Evolutionary conservation across 768 basidiomycete species (phyloP).

Genomic region (Russula compacta): DNA sequence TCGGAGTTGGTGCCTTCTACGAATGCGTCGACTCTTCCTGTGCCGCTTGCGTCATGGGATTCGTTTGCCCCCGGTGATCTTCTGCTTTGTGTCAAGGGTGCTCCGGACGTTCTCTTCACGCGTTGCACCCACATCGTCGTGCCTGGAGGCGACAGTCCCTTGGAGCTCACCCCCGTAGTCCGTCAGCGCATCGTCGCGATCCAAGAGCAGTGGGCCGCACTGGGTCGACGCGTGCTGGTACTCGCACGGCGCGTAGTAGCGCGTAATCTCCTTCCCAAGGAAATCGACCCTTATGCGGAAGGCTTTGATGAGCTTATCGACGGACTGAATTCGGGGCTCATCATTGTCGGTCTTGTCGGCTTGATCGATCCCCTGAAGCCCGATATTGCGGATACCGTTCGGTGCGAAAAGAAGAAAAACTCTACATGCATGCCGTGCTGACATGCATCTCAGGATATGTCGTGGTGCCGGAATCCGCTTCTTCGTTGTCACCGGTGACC

Average conservation of each 20-base stretch:
- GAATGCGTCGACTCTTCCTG: slow-evolving; percentile 1
- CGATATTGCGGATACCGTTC: slow-evolving; percentile 46
- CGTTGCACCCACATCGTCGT: slow-evolving; percentile 34
- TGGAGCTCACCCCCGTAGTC: slow-evolving; percentile 27
- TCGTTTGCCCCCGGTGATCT: slow-evolving; percentile 22
- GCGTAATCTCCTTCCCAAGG: slow-evolving; percentile 27
- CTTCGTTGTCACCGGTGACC: slow-evolving; percentile 55
- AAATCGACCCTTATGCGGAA: slow-evolving; percentile 25
- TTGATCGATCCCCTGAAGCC: slow-evolving; percentile 50
- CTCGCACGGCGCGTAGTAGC: slow-evolving; percentile 40
- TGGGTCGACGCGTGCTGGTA: slow-evolving; percentile 55
- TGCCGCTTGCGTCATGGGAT: slow-evolving; percentile 26
- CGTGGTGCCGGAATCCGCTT: slow-evolving; percentile 52
- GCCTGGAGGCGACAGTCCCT: slow-evolving; percentile 28
- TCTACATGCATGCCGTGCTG: neutral
- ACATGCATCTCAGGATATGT: slow-evolving; percentile 26
- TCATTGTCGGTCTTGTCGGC: slow-evolving; percentile 50
- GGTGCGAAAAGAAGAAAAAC: neutral
- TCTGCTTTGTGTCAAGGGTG: slow-evolving; percentile 39
- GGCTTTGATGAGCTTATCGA: slow-evolving; percentile 37
- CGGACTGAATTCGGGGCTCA: slow-evolving; percentile 36
- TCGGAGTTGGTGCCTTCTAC: slow-evolving; percentile 20
- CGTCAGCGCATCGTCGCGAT: slow-evolving; percentile 27
- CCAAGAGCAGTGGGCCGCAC: slow-evolving; percentile 41
- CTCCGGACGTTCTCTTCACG: slow-evolving; percentile 42